Conservation (phyloP, 495 filamentous ascomycete species). For the Penicillium chermesinum region DNA sequence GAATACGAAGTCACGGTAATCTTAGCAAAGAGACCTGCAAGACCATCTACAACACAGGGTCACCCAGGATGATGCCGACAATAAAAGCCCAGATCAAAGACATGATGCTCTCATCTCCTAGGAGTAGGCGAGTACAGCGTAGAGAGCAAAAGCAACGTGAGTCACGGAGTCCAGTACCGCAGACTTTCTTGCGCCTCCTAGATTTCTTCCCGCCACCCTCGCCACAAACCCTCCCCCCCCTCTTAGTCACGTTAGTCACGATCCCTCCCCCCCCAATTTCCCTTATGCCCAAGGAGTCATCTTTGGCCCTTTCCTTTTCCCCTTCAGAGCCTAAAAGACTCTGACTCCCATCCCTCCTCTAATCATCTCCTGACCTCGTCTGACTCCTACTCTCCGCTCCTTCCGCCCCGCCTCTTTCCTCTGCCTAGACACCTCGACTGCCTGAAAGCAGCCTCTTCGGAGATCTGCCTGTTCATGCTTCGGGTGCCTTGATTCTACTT, state of each 20-base stretch:
- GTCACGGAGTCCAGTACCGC: not conserved
- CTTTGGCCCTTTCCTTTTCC: not conserved
- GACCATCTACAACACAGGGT: no score
- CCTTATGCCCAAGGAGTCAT: constrained; percentile 19
- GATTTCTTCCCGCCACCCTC: constrained; percentile 25
- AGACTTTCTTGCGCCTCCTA: constrained; percentile 11
- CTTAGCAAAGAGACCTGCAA: no score
- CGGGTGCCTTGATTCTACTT: constrained; percentile 14
- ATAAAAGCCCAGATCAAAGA: no score
- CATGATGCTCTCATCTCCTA: no score
- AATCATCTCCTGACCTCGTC: constrained; percentile 1
- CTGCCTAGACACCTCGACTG: constrained; percentile 19
- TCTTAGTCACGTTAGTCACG: constrained; percentile 12
- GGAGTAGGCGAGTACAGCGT: no score
- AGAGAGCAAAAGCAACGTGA: not conserved
- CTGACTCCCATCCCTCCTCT: no score
- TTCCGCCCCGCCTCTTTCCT: constrained; percentile 3
- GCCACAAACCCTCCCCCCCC: constrained; percentile 23
- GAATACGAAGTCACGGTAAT: no score
- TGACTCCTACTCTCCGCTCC: constrained; percentile 1
- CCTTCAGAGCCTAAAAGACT: constrained; percentile 10
- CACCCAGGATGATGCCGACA: no score
- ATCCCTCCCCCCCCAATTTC: constrained; percentile 1
- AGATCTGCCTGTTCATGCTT: constrained; percentile 22
- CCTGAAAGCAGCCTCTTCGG: constrained; percentile 12